Evolutionary conservation across 305 asterid genomes (phyloP), one percentile per base, ranked within the genome.

Genomic region (Solanum hybrid): DNA sequence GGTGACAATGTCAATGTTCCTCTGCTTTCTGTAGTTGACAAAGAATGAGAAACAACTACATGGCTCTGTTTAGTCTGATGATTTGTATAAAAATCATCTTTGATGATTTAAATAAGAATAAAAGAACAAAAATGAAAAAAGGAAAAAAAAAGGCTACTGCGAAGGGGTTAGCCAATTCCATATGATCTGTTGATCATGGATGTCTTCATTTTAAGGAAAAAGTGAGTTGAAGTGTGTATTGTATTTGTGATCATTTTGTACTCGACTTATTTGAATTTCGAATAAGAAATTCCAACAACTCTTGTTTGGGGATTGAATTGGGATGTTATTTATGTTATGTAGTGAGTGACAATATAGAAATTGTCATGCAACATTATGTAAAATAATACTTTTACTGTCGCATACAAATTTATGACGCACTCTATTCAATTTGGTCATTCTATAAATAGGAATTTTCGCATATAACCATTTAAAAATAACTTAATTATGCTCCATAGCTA

Each of bases 1-100:
- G 89, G 81, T 29, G 91, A 90, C 83, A 86, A 22, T 51, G 39
- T 34, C 11, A 51, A 77, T 74, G 57, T 34, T 46, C 86, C 86
- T 80, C 28, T 83, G 4, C 1, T 46, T 0, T 83, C 87, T 31
- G 16, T 31, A 0, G 40, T 83, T 83, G 87, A 83, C 73, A 16
- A 0, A 28, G 74, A 46, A 83, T 83, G 14, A 83, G 18, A 9
- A 46, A 61, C 11, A 39, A 1, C 67, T 29, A 46, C 4, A 4
- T 80, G 67, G 2, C n/a, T 16, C 22, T 28, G 24, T 16, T 83
- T 42, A 46, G 4, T 40, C 33, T 36, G 6, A 80, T 80, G 61
- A 0, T 11, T 34, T n/a, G 11, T n/a, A 22, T 36, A 11, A 5
- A 37, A 11, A 11, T 80, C 34, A 3, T 80, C 71, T 82, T 40